Conservation (phyloP, 1,284 basidiomycete genomes). For the Ganoderma resinaceum region DNA sequence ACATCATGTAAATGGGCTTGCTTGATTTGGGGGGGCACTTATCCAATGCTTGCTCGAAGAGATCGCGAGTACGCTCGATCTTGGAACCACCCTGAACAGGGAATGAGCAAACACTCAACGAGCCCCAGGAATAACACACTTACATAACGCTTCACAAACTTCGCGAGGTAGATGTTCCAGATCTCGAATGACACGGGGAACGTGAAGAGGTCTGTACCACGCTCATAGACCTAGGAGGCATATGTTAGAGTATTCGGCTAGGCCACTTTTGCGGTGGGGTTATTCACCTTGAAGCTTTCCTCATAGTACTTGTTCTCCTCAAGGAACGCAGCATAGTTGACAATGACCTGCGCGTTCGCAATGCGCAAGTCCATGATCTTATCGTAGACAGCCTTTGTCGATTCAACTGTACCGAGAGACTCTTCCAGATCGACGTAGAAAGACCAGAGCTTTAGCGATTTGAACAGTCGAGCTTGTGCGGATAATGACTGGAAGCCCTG, state of each 20-base stretch:
- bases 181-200: conserved; percentile 99
- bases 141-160: conserved; percentile 97
- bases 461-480: conserved; percentile 93
- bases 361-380: conserved; percentile 97
- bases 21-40: conserved; percentile 95
- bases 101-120: conserved; percentile 9
- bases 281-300: conserved; percentile 91
- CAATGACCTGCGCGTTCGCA: conserved; percentile 97
- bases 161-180: conserved; percentile 98
- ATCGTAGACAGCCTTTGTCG: conserved; percentile 94
- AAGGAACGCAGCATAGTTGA: conserved; percentile 97
- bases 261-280: background rate
- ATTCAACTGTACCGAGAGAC: conserved; percentile 93
- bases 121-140: conserved; percentile 40
- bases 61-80: conserved; percentile 92
- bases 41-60: conserved; percentile 98
- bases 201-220: conserved; percentile 96
- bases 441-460: conserved; percentile 98
- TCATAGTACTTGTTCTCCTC: conserved; percentile 99
- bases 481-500: conserved; percentile 66
- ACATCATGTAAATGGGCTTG: conserved; percentile 96
- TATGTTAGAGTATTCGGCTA: background rate
- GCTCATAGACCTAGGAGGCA: conserved; percentile 82
- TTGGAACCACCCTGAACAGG: conserved; percentile 82
- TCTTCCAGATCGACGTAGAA: conserved; percentile 99